These are phyloP conservation scores for Cladosporium sp. DNA, from an alignment of 2,329 filamentous ascomycete species.

Conservation along the genomic window DNA sequence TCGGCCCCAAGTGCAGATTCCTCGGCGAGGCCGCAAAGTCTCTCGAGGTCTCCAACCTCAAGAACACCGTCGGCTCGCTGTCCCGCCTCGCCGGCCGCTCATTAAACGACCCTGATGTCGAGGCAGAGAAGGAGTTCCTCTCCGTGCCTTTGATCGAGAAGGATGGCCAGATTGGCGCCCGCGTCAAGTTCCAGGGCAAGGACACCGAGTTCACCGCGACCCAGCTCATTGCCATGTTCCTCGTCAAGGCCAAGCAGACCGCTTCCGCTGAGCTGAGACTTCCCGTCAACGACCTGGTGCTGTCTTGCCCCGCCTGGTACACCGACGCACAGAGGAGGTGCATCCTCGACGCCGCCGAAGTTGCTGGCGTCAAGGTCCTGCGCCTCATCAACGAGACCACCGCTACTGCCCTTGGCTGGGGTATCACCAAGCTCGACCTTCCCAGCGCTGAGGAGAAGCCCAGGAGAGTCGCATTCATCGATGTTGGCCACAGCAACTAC, in stretches of 20 bases:
- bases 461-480: constrained; percentile 82
- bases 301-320: constrained; percentile 96
- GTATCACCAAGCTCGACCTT: constrained; percentile 95
- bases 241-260: constrained; percentile 90
- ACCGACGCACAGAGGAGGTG: constrained; percentile 87
- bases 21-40: constrained; percentile 95
- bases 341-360: constrained; percentile 85
- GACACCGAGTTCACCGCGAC: constrained; percentile 94
- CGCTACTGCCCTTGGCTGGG: constrained; percentile 89
- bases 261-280: constrained; percentile 82
- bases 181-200: constrained; percentile 89
- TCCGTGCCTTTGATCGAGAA: constrained; percentile 82
- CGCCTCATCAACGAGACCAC: constrained; percentile 98
- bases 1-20: constrained; percentile 89
- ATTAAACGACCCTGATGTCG: constrained; percentile 84
- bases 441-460: constrained; percentile 86
- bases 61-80: constrained; percentile 92
- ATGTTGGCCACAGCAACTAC: constrained; percentile 96
- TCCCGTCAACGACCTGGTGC: constrained; percentile 85
- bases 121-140: constrained; percentile 87
- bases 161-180: constrained; percentile 89
- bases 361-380: constrained; percentile 87
- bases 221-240: constrained; percentile 90
- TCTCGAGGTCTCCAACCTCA: constrained; percentile 98
- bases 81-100: constrained; percentile 88